Evolutionary conservation across 1,284 basidiomycete species (phyloP), one percentile per base, ranked within the genome.

Genomic region (Leccinum pachyderme): DNA sequence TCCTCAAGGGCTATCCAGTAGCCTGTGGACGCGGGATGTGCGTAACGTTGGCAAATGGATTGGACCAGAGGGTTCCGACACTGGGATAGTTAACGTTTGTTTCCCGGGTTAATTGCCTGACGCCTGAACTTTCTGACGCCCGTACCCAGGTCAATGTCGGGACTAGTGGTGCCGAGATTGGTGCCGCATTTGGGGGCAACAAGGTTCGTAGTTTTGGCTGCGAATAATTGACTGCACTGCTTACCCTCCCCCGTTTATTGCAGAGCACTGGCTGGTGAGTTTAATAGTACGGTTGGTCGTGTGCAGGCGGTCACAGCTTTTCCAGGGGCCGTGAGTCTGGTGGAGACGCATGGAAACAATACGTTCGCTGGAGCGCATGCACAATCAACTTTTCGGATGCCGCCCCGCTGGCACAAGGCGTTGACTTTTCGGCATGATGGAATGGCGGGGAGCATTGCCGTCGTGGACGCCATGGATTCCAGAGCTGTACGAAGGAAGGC

Each of bases 311-410:
- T 59, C 43, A 66, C 47, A 54, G 56, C 54, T 57, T 51, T 62
- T 60, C 53, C 56, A 94, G 93, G 93, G 95, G 95, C n/a, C 84
- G 95, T 54, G 95, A 98, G 75, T 94, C 91, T 13, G 95, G 95
- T 33, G 95, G 95, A 47, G 95, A 98, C 72, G 91, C 95, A 25
- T 98, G 95, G 95, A 95, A 95, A 73, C 92, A 96, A 69, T 93
- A 91, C 59, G 87, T 91, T 44, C 83, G 91, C 56, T 92, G 90
- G 89, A 88, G 89, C 68, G 84, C 91, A 43, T 94, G 91, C 70
- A 98, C 95, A 7, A 79, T 98, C 71, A 98, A 98, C 75, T 98
- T 92, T 75, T 93, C 91, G 31, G 83, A 92, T 67, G 82, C 86
- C 64, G 87, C 93, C 47, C 93, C 91, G 9, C 77, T 98, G 27